phyloP scores from a whole-genome alignment of 2,329 filamentous ascomycete genomes.

The Penicillium nordicum region DNA sequence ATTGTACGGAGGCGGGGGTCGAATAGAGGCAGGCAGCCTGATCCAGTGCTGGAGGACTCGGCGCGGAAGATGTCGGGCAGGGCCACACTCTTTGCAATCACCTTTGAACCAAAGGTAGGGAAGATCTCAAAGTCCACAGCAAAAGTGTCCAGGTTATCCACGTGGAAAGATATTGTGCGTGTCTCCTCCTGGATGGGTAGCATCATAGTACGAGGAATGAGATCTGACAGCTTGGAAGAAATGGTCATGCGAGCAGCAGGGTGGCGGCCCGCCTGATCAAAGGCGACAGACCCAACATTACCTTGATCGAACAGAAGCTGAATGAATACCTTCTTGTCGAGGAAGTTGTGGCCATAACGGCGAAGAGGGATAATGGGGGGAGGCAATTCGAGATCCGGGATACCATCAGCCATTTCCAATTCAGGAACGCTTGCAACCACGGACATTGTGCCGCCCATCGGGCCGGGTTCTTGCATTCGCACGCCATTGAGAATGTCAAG shows the following conservation, averaged over 20 bases:
- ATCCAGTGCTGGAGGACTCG: constrained; percentile 69
- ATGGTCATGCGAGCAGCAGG: constrained; percentile 92
- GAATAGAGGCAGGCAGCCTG: constrained; percentile 83
- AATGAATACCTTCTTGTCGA: constrained; percentile 95
- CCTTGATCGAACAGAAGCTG: constrained; percentile 83
- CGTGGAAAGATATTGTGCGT: constrained; percentile 88
- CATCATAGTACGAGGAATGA: constrained; percentile 94
- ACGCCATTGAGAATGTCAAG: constrained; percentile 36
- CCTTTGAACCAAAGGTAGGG: constrained; percentile 93
- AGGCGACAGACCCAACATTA: constrained; percentile 68
- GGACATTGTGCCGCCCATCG: constrained; percentile 24
- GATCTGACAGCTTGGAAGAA: constrained; percentile 90
- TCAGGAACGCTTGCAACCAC: constrained; percentile 46
- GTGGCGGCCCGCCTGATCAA: constrained; percentile 96
- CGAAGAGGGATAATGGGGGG: constrained; percentile 93
- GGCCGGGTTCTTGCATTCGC: constrained; percentile 27
- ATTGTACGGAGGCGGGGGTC: constrained; percentile 89
- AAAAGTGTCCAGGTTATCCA: constrained; percentile 89
- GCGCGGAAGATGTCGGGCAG: constrained; percentile 81
- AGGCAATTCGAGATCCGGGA: constrained; percentile 85
- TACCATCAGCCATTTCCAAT: constrained; percentile 73
- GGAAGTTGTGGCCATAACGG: constrained; percentile 95
- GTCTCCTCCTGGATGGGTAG: constrained; percentile 96
- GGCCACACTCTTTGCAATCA: constrained; percentile 93
- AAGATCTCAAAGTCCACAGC: constrained; percentile 97